Evolutionary conservation across 1,284 basidiomycete species (phyloP).

Genomic region (Trichosporon faecale): DNA sequence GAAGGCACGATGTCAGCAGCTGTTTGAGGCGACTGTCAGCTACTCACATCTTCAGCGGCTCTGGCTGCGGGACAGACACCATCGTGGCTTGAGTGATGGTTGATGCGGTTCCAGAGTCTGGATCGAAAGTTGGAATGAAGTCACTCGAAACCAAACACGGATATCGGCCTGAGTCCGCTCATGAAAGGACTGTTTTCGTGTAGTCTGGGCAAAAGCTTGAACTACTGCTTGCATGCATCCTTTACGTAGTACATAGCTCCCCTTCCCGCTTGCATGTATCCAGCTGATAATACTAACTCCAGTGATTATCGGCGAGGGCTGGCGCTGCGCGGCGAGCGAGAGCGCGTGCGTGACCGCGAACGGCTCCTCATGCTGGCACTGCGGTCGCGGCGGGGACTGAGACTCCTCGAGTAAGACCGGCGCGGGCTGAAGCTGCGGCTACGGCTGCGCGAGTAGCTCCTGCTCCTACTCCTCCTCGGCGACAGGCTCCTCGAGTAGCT

Average conservation of each 20-base stretch:
- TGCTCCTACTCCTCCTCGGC: constrained; percentile 9
- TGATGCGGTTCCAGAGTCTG: background rate
- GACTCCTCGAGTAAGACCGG: constrained; percentile 5
- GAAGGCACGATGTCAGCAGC: constrained; percentile 2
- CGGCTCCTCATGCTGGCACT: constrained; percentile 22
- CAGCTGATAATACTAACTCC: background rate
- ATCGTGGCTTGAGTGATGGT: background rate
- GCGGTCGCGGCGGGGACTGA: constrained; percentile 9
- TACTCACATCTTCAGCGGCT: constrained; percentile 21
- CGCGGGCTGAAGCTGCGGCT: constrained; percentile 13
- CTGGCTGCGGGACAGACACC: constrained; percentile 16
- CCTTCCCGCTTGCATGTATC: background rate
- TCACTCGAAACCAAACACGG: constrained; percentile 10
- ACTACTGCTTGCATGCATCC: background rate
- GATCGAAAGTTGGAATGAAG: background rate
- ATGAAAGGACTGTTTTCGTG: background rate
- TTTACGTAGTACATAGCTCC: background rate
- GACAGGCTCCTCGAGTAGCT: constrained; percentile 13
- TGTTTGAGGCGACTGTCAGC: background rate
- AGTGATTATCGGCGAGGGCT: constrained; percentile 13
- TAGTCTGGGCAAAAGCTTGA: too few species aligned
- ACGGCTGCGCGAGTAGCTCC: constrained; percentile 15
- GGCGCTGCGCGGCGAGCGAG: constrained; percentile 14
- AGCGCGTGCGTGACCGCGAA: background rate
- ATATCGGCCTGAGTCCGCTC: background rate